Base-by-base conservation (phyloP, 345 rosid genomes). In the Brassica juncea region DNA sequence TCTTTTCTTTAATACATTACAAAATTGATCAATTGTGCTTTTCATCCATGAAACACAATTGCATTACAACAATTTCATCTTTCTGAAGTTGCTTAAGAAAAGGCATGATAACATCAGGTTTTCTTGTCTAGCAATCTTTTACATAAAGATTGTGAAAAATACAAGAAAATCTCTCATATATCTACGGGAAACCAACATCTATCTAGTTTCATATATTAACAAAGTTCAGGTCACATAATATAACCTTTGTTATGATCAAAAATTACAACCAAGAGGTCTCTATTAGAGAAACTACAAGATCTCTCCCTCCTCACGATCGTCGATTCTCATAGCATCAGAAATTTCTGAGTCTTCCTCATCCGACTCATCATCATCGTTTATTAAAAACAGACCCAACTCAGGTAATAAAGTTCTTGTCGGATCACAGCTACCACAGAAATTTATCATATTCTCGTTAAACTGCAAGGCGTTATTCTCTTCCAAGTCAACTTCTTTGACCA, bases 241-340 rank as follows among this genome's bases (percentile, higher is more conserved):
- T 6, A 52, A 30, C 62, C 42, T 27, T 19, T 8, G 10, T 32
- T 60, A 15, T 8, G 71, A 71, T 37, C 76, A 54, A 63, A 64
- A 64, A 15, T 77, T 63, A 54, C 47, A 64, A 28, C 67, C 71
- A 64, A 15, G 25, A 55, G 71, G 59, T 35, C 34, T 66, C 16
- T 35, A 55, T 12, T 28, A 42, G 65, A 23, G 65, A 23, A 2
- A 32, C 14, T 49, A 80, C 6, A 81, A 31, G 44, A 92, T 89
- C 80, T 92, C 97, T n/a, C 99, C 97, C 49, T 92, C 99, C 86
- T 92, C 99, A 2, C 84, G 82, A 39, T 86, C 90, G 4, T 82
- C 85, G 2, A 37, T 84, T 14, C 88, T 91, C 27, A 77, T 85
- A 0, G 84, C 88, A 10, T 80, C 89, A 0, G 21, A 11, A 0